A percentile compares a stretch with the other conserved stretches of the same genome.
These are phyloP conservation scores for Bremia lactucae DNA, from an alignment of 352 stramenopile genomes.

Conservation along the genomic window DNA sequence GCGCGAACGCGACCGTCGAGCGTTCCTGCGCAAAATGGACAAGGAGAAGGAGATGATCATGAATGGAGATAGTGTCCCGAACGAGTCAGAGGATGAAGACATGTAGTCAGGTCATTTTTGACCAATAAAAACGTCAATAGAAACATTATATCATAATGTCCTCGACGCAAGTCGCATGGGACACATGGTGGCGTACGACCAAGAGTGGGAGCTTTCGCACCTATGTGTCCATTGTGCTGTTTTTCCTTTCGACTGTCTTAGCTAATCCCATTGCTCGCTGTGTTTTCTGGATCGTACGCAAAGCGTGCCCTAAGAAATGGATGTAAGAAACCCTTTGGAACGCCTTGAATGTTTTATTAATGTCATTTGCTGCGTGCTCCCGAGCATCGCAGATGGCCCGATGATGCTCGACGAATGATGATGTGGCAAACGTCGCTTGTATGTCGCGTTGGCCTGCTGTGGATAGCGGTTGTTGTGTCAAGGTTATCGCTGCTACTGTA, in stretches of 20 bases:
- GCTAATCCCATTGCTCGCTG: conserved; percentile 55
- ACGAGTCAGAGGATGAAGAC: conserved; percentile 25
- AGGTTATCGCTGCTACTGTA: conserved; percentile 49
- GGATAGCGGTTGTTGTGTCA: conserved; percentile 53
- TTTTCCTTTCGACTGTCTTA: conserved; percentile 68
- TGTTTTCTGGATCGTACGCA: conserved; percentile 52
- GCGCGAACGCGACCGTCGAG: conserved; percentile 69
- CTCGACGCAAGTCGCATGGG: conserved; percentile 43
- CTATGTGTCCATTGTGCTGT: conserved; percentile 63
- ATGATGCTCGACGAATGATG: conserved; percentile 50
- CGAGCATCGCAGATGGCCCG: conserved; percentile 45
- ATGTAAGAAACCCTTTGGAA: conserved; percentile 21
- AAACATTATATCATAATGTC: too few relatives aligned
- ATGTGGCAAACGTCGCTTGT: conserved; percentile 69
- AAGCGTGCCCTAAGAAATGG: conserved; percentile 44
- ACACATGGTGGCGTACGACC: conserved; percentile 46
- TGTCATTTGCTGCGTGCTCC: background rate
- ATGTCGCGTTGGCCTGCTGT: conserved; percentile 51
- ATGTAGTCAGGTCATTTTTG: conserved; percentile 25
- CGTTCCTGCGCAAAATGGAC: conserved; percentile 55
- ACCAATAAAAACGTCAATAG: conserved; percentile 12
- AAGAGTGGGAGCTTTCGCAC: conserved; percentile 35
- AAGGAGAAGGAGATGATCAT: conserved; percentile 36
- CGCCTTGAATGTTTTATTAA: background rate
- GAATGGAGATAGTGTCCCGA: conserved; percentile 13